phyloP scores from a whole-genome alignment of 129 eudicot species.

The Gnaphalium uliginosum region DNA sequence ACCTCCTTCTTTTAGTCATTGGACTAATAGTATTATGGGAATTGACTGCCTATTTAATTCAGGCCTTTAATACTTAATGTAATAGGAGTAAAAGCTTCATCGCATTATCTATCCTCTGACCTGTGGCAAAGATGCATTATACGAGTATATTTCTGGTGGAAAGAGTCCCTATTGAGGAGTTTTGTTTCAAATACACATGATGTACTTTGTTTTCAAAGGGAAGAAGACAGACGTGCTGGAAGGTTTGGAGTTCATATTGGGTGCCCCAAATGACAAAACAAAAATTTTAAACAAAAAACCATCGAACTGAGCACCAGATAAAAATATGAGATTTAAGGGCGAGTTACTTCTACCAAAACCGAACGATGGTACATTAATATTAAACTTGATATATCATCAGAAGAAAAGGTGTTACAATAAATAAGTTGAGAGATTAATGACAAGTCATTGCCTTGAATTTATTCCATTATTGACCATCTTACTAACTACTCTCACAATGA shows the following conservation, averaged over 20 bases:
- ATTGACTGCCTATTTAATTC: background rate
- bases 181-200: background rate
- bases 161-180: background rate
- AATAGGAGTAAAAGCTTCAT: background rate
- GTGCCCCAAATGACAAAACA: constrained; percentile 2
- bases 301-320: background rate
- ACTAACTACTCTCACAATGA: background rate
- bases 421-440: background rate
- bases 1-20: background rate
- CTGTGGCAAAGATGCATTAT: background rate
- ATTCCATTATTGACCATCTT: constrained; percentile 10
- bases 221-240: background rate
- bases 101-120: background rate
- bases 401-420: background rate
- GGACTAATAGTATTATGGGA: background rate
- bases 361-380: constrained; percentile 1
- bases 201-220: background rate
- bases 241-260: constrained; percentile 2
- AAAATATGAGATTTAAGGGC: constrained; percentile 1
- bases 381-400: background rate
- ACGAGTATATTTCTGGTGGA: background rate
- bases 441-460: constrained; percentile 11
- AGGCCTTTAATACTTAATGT: background rate
- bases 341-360: constrained; percentile 15
- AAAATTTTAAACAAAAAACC: background rate